These are phyloP conservation scores for Closterium sp. DNA, from an alignment of 139 green algal genomes.

Conservation along the genomic window DNA sequence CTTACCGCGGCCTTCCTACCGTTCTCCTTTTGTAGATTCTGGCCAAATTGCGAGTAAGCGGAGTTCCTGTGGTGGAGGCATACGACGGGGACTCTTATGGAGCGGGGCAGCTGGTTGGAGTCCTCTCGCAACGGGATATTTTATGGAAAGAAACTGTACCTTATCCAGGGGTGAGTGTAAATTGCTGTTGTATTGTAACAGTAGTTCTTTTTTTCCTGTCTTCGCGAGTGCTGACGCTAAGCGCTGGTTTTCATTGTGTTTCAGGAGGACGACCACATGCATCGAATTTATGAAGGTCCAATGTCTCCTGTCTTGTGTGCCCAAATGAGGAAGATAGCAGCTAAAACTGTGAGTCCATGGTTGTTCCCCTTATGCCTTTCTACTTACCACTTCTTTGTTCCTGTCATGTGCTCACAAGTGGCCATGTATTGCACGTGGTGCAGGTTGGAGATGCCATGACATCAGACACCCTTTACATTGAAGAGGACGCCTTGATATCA, in stretches of 20 bases:
- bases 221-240: not conserved
- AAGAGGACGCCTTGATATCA: not conserved
- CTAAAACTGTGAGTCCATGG: not conserved
- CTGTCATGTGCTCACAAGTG: not conserved
- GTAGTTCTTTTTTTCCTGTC: not conserved
- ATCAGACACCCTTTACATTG: not conserved
- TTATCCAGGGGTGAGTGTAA: not conserved
- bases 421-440: not conserved
- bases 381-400: not conserved
- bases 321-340: not conserved
- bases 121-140: not conserved
- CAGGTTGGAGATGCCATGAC: not conserved
- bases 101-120: not conserved
- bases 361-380: not conserved
- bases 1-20: no score
- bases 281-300: not conserved
- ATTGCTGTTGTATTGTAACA: not conserved
- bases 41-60: not conserved
- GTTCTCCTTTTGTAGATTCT: not conserved
- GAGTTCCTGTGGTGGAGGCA: not conserved
- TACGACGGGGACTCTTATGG: not conserved
- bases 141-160: not conserved
- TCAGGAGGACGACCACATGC: not conserved
- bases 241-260: not conserved
- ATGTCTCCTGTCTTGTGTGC: not conserved